phyloP scores from a whole-genome alignment of 257 asterid genomes.

The Gentiana straminea region DNA sequence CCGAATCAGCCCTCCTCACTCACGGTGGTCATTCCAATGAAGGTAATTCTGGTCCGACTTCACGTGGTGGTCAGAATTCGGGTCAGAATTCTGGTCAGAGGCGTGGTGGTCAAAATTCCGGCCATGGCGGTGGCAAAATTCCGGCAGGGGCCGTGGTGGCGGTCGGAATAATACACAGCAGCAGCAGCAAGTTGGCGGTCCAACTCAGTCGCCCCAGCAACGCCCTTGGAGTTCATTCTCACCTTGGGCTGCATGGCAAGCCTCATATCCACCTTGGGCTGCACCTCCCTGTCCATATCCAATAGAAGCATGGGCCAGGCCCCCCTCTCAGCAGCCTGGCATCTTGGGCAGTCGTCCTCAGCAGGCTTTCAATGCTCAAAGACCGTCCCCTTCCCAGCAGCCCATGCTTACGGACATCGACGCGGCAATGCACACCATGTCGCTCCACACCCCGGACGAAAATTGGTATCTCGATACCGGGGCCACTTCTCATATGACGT shows the following conservation, averaged over 20 bases:
- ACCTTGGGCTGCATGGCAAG: too few relatives aligned
- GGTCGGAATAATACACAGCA: too few relatives aligned
- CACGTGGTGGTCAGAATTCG: not conserved
- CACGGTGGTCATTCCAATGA: not conserved
- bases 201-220: too few relatives aligned
- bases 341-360: not conserved
- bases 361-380: not conserved
- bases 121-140: not conserved
- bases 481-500: conserved; percentile 1
- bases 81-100: not conserved
- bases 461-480: conserved; percentile 4
- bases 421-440: conserved; percentile 1
- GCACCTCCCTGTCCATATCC: not conserved
- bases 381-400: not conserved
- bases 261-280: not conserved
- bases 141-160: not conserved
- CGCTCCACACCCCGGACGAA: not conserved
- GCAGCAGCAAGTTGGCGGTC: too few relatives aligned
- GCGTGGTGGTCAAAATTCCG: not conserved
- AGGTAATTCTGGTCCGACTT: too few relatives aligned
- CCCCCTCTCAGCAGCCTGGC: not conserved
- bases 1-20: not conserved
- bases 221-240: too few relatives aligned
- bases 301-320: not conserved
- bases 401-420: not conserved